Conservation (phyloP, 2,329 filamentous ascomycete species). For the Diaporthe citri region DNA sequence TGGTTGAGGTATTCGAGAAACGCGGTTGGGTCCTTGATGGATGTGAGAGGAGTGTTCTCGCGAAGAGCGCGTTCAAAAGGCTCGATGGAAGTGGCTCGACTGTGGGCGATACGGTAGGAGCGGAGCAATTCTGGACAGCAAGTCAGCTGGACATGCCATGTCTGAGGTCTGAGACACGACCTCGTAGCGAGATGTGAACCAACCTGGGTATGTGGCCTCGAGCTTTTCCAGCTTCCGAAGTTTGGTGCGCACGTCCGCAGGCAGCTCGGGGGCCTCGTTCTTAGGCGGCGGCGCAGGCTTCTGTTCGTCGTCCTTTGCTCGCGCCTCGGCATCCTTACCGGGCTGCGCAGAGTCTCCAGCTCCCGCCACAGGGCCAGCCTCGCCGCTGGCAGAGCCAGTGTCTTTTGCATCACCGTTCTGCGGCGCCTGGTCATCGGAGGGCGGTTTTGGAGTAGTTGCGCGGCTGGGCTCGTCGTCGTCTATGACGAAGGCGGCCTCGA, state of each 20-base stretch:
- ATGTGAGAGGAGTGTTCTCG: constrained; percentile 91
- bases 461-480: constrained; percentile 78
- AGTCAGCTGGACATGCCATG: constrained; percentile 34
- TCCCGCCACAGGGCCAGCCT: constrained; percentile 29
- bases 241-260: constrained; percentile 80
- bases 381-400: constrained; percentile 39
- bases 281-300: constrained; percentile 37
- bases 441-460: constrained; percentile 41
- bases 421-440: constrained; percentile 34
- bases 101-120: constrained; percentile 92
- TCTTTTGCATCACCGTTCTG: constrained; percentile 32
- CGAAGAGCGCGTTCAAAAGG: constrained; percentile 92
- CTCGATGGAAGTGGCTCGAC: constrained; percentile 87
- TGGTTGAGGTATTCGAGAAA: constrained; percentile 93
- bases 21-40: constrained; percentile 86
- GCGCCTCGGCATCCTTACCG: constrained; percentile 40
- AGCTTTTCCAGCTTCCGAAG: constrained; percentile 91
- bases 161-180: constrained; percentile 1
- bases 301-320: constrained; percentile 33
- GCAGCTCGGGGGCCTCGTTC: constrained; percentile 66
- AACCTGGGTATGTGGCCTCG: constrained; percentile 88
- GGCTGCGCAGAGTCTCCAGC: constrained; percentile 43
- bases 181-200: constrained; percentile 38
- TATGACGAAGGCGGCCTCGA: constrained; percentile 87
- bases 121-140: constrained; percentile 78